Evolutionary conservation across 805 yeast species (phyloP), one percentile per base, ranked within the genome.

Genomic region (Ogataea nitratoaversa): DNA sequence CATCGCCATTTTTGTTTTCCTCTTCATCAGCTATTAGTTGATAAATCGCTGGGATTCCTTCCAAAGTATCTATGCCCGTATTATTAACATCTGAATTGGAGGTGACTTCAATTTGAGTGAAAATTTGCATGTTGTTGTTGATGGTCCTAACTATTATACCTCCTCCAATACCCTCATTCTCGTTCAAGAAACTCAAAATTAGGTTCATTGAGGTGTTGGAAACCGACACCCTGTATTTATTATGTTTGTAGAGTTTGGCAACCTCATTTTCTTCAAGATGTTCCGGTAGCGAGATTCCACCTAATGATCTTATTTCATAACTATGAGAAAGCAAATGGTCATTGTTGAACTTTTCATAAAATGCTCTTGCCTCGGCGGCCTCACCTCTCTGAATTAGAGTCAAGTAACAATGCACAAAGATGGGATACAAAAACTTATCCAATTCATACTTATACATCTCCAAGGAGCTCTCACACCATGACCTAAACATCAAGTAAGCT

Each of bases 381-480:
- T 71, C 73, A 43, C 78, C 75, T 53, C 85, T 82, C 32, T 77
- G 67, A 17, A 91, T 78, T 42, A 93, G 71, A 52, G 88, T 91
- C 46, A 93, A 68, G 58, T 78, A 93, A 53, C 88, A 78, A 61
- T 91, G 95, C 37, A 91, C 83, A 63, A 90, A 93, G n/a, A 93
- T 71, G 5, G 99, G 99, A 60, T 85, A 93, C 50, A 91, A 66
- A 32, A 91, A 74, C 48, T 93, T 77, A 41, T 82, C 76, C 44
- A 93, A 71, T 62, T 93, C 97, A 14, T 95, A 89, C 62, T 78
- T 84, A 63, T 93, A 93, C 64, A 93, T 73, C 60, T 91, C 99
- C 52, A 93, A 71, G 0, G 96, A 88, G 14, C 87, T 74, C 51
- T 88, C 95, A 30, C 87, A 85, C 98, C 98, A 93, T 36, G 81